Percentiles rank a stretch among this genome's conserved stretches.
phyloP scores from a whole-genome alignment of 2,329 filamentous ascomycete species.

The Stagonosporopsis tanaceti region DNA sequence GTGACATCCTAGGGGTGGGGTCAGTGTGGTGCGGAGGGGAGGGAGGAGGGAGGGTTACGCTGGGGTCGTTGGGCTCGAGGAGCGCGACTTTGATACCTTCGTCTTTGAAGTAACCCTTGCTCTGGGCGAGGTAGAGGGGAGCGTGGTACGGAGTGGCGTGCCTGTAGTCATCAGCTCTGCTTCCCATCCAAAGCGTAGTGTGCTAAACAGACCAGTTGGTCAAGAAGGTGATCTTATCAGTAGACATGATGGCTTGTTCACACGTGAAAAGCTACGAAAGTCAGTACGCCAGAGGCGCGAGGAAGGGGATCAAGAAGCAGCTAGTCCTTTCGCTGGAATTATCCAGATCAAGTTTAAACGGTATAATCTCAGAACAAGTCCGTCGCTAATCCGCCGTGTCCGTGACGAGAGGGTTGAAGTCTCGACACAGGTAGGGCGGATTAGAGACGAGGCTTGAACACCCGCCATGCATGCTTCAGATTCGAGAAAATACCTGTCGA shows the following conservation, averaged over 20 bases:
- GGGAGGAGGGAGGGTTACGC: conserved; percentile 52
- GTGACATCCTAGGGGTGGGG: conserved; percentile 68
- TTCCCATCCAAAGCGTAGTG: background rate
- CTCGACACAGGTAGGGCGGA: conserved; percentile 65
- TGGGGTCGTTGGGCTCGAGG: conserved; percentile 80
- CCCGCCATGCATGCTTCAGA: conserved; percentile 52
- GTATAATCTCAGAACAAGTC: conserved; percentile 81
- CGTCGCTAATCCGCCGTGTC: conserved; percentile 77
- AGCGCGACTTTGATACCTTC: conserved; percentile 80
- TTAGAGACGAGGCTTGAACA: conserved; percentile 40
- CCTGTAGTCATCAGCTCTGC: conserved; percentile 57
- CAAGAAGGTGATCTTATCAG: conserved; percentile 85
- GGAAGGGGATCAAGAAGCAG: conserved; percentile 65
- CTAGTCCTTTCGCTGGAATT: conserved; percentile 99
- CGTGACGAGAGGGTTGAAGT: conserved; percentile 70
- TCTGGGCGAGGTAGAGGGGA: conserved; percentile 78
- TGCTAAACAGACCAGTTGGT: conserved; percentile 74
- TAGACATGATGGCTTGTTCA: conserved; percentile 72
- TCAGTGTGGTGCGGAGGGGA: conserved; percentile 7
- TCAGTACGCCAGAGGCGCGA: conserved; percentile 37
- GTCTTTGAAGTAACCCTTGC: conserved; percentile 77
- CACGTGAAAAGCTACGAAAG: conserved; percentile 44
- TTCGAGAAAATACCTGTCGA: conserved; percentile 21
- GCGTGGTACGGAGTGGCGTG: conserved; percentile 84
- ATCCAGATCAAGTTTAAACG: conserved; percentile 97